A percentile compares a stretch with the other conserved stretches of the same genome.
phyloP scores from a whole-genome alignment of 2,329 filamentous ascomycete species.

The Alternaria conjuncta region DNA sequence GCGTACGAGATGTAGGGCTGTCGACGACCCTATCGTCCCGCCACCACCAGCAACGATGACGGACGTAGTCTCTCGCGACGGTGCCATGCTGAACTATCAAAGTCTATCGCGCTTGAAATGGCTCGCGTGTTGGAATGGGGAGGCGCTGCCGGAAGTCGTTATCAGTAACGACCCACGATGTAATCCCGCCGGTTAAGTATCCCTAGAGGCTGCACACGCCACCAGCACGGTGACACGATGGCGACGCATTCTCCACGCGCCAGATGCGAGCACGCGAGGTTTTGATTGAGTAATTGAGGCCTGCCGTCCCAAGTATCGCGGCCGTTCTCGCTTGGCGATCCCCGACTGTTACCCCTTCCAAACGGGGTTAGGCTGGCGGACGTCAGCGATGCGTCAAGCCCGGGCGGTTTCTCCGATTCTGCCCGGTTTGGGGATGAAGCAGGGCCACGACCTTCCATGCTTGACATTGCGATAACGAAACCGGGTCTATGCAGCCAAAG shows the following conservation, averaged over 20 bases:
- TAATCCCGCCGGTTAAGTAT: constrained; percentile 17
- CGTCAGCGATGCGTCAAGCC: constrained; percentile 5
- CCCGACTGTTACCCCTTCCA: constrained; percentile 8
- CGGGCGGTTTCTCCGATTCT: neutral
- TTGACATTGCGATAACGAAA: neutral
- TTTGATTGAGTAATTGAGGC: constrained; percentile 14
- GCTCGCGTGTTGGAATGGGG: neutral
- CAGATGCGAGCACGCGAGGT: neutral
- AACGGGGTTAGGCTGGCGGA: constrained; percentile 1
- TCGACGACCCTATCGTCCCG: constrained; percentile 60
- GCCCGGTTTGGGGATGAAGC: neutral
- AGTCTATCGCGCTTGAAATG: neutral
- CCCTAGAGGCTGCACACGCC: constrained; percentile 21
- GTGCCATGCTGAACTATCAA: constrained; percentile 16
- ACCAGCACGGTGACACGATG: constrained; percentile 16
- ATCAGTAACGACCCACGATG: constrained; percentile 12
- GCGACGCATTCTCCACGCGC: constrained; percentile 8
- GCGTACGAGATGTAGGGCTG: constrained; percentile 60
- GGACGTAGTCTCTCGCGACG: constrained; percentile 26
- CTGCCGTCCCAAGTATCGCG: constrained; percentile 1
- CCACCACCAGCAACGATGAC: constrained; percentile 57
- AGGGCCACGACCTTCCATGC: neutral
- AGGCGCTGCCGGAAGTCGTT: constrained; percentile 1
- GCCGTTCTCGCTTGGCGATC: constrained; percentile 15
- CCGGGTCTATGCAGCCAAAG: neutral